Percentiles rank a stretch among this genome's conserved stretches.
Conservation (phyloP, 2,329 filamentous ascomycete species). For the Diplodia seriata region DNA sequence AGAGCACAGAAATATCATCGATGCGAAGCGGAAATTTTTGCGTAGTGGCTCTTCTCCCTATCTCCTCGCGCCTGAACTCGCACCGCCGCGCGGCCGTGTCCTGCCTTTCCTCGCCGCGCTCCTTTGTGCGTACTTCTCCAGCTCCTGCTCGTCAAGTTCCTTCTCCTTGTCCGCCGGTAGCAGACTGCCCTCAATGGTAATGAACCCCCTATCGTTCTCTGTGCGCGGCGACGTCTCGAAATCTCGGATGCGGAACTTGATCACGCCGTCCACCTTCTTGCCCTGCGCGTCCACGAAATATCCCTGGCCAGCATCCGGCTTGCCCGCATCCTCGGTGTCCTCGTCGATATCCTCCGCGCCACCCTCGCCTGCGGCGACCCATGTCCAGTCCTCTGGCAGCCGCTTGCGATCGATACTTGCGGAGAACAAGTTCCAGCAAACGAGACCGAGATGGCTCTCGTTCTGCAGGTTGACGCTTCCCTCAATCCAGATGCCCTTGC, state of each 20-base stretch:
- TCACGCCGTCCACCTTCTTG: constrained; percentile 67
- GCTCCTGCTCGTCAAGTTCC: constrained; percentile 39
- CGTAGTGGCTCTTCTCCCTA: not conserved
- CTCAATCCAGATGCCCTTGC: constrained; percentile 74
- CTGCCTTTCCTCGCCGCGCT: constrained; percentile 17
- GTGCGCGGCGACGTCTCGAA: constrained; percentile 74
- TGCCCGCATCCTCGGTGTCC: constrained; percentile 33
- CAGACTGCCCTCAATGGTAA: constrained; percentile 90
- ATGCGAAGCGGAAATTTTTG: not conserved
- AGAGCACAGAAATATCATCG: not conserved
- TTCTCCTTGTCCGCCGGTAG: constrained; percentile 71
- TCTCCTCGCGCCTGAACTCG: constrained; percentile 3
- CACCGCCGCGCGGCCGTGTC: constrained; percentile 10
- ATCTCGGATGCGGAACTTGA: constrained; percentile 82
- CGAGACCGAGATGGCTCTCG: constrained; percentile 85
- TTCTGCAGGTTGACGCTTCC: constrained; percentile 86
- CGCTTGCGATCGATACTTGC: constrained; percentile 80
- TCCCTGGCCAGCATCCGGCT: constrained; percentile 56
- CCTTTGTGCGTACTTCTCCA: constrained; percentile 28
- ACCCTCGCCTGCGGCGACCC: constrained; percentile 68
- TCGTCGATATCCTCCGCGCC: constrained; percentile 38
- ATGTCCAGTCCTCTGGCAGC: constrained; percentile 80
- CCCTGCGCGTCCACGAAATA: constrained; percentile 79
- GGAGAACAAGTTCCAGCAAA: constrained; percentile 92
- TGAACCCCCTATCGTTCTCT: constrained; percentile 74